Evolutionary conservation across 768 basidiomycete genomes (phyloP), one percentile per base, ranked within the genome.

Genomic region (Ramaria sp.): DNA sequence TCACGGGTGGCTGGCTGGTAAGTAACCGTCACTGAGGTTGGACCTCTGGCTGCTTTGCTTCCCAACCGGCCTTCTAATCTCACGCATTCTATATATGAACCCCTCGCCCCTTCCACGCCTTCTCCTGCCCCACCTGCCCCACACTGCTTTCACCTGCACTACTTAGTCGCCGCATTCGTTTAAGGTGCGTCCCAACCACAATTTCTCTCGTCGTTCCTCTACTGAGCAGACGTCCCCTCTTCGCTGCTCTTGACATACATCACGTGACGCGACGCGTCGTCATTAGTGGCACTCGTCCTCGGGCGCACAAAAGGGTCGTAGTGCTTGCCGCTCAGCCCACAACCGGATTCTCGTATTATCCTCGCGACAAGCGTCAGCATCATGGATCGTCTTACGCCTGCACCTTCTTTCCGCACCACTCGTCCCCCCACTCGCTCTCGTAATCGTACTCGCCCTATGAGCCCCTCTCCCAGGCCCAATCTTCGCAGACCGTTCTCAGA

Each of bases 31-130:
- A n/a, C 48, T 49, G 48, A 27, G 48, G 4, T 49, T 49, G 15
- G 27, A n/a, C 19, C 24, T 49, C 24, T 49, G 4, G n/a, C n/a
- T 24, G 20, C 6, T 49, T 30, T 49, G 1, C 31, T 20, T 30
- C 48, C 4, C 22, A 49, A 27, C 48, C 24, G 48, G 48, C 48
- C n/a, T 49, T 49, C 48, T 49, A 49, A 49, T 49, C 48, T 49
- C 48, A 49, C 48, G 48, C 48, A 5, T 17, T 20, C 48, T 27
- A 24, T 49, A 49, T 49, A 30, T 30, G 31, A 34, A 30, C 48
- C 19, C 47, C 48, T 49, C 31, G 27, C 48, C 24, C 6, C 48
- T 33, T 33, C 31, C 48, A 49, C 24, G 12, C 48, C 24, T 33
- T 20, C 48, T 4, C 48, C 48, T 6, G 12, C 48, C 11, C n/a